Conservation (phyloP, 1,139 yeast genomes). For the Yamadazyma diospyri region DNA sequence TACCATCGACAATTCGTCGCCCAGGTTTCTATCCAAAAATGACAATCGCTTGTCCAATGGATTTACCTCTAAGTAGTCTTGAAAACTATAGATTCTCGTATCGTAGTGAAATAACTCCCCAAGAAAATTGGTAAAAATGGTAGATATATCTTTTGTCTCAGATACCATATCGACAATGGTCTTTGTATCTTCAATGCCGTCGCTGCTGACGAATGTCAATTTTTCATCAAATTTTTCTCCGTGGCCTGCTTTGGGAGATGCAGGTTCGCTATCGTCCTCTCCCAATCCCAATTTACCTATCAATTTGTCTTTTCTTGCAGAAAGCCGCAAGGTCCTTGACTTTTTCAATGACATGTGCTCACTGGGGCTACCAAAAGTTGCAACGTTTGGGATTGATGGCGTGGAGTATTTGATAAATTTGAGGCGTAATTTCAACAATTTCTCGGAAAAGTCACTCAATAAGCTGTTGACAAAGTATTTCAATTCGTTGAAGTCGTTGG, state of each 20-base stretch:
- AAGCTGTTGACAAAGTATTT: conserved; percentile 24
- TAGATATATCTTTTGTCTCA: conserved; percentile 33
- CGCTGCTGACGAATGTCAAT: conserved; percentile 9
- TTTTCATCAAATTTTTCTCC: conserved; percentile 1
- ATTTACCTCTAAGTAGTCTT: conserved; percentile 40
- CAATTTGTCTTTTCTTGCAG: conserved; percentile 25
- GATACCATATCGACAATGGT: conserved; percentile 41
- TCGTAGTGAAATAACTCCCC: conserved; percentile 66
- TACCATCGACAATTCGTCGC: conserved; percentile 22
- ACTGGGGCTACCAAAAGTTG: conserved; percentile 10
- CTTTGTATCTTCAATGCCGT: conserved; percentile 35
- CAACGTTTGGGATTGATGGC: conserved; percentile 8
- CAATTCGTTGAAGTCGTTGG: conserved; percentile 27
- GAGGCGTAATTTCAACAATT: conserved; percentile 22
- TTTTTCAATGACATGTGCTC: conserved; percentile 22
- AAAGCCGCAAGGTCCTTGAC: conserved; percentile 31
- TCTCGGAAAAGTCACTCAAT: conserved; percentile 29
- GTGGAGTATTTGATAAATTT: conserved; percentile 19
- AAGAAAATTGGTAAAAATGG: conserved; percentile 61
- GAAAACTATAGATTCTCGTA: conserved; percentile 45
- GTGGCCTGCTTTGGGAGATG: conserved; percentile 8
- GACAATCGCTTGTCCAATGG: conserved; percentile 37
- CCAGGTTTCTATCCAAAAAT: conserved; percentile 21
- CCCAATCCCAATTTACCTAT: conserved; percentile 16
- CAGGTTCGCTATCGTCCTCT: conserved; percentile 10